Conservation (phyloP, 345 rosid species). For the Schrenkiella parvula region DNA sequence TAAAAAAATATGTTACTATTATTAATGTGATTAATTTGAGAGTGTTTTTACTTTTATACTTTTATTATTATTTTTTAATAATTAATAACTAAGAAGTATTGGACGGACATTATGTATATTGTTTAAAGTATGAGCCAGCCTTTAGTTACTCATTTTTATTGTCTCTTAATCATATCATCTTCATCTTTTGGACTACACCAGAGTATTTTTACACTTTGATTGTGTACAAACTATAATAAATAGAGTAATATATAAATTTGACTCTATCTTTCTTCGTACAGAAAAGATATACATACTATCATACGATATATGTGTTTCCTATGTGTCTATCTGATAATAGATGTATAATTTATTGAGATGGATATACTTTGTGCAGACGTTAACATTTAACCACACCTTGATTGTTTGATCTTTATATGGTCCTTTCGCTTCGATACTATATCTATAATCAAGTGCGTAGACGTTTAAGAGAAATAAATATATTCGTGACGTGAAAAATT, state of each 20-base stretch:
- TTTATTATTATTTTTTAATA: too few relatives aligned
- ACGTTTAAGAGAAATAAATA: not conserved
- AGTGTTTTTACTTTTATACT: not conserved
- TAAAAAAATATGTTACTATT: too few relatives aligned
- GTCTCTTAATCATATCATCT: too few relatives aligned
- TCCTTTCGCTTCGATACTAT: conserved; percentile 27
- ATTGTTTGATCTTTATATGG: conserved; percentile 18
- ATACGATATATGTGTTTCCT: conserved; percentile 1
- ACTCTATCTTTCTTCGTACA: conserved; percentile 5
- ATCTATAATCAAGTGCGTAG: not conserved
- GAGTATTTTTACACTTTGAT: not conserved
- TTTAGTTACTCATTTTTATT: too few relatives aligned
- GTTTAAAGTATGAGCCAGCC: too few relatives aligned
- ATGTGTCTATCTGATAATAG: conserved; percentile 17
- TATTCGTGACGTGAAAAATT: not conserved
- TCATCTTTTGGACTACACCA: too few relatives aligned
- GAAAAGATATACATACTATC: conserved; percentile 3
- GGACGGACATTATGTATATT: too few relatives aligned
- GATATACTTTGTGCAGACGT: conserved; percentile 28
- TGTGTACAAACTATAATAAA: not conserved
- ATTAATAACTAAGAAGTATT: too few relatives aligned
- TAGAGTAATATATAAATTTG: not conserved
- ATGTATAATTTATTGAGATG: conserved; percentile 6
- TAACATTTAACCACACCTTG: conserved; percentile 24
- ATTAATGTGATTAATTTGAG: not conserved